Evolutionary conservation across 768 basidiomycete species (phyloP), one percentile per base, ranked within the genome.

Genomic region (Pluteus cervinus): DNA sequence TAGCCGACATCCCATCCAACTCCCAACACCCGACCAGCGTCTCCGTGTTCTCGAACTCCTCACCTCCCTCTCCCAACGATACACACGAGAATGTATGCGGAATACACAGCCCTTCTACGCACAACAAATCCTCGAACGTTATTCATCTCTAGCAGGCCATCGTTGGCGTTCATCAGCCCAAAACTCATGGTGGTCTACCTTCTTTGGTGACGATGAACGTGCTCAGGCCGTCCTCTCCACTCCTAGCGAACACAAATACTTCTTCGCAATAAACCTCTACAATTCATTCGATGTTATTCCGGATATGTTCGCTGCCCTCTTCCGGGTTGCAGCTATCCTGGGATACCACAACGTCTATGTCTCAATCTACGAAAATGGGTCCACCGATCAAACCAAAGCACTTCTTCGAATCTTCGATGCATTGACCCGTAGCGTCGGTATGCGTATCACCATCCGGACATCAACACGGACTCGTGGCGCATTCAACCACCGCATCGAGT

Each of bases 401-500:
- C 76, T 98, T 14, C 75, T 98, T 24, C 79, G 87, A 35, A 92
- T 98, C 36, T 98, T 97, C 56, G 92, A 94, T 61, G 86, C 93
- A 3, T 73, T 99, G 34, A 89, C 89, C 1, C 72, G 84, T 29
- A 81, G 79, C 33, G 89, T 94, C 41, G 96, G 96, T 18, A 72
- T 98, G 61, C 80, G 96, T 36, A 77, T 99, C 44, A 86, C 84
- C 50, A 98, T 99, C 52, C 80, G 90, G 42, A 92, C 92, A 0
- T 89, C 85, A 7, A 86, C 82, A 69, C 82, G 96, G 44, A 93
- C 87, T 7, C 74, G 94, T 20, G 96, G 96, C 26, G 85, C 86
- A 7, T 98, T 98, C 72, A 94, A 94, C 61, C 96, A 99, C 59
- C 93, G 96, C 37, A 99, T 99, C 69, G 96, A 99, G 62, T 99